Conservation (phyloP, 495 filamentous ascomycete species). For the Trichoderma virens region DNA sequence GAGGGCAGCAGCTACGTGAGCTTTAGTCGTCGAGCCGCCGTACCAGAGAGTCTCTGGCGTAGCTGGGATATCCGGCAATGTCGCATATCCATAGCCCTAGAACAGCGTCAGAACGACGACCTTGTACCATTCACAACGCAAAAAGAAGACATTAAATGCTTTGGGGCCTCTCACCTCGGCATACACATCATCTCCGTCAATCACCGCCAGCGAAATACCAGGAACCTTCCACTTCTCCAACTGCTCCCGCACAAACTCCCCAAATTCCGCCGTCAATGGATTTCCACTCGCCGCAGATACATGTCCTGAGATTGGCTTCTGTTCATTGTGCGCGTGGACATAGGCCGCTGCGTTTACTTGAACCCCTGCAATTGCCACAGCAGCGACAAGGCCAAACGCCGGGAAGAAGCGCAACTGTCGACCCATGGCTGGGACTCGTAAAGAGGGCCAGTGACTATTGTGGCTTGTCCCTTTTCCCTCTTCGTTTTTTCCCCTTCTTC, state of each 20-base stretch:
- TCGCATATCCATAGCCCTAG: slow-evolving; percentile 48
- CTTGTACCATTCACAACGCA: too few relatives aligned
- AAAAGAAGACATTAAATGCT: too few relatives aligned
- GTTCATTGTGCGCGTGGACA: not conserved
- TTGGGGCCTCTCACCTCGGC: slow-evolving; percentile 29
- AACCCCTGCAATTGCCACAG: not conserved
- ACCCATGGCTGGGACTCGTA: not conserved
- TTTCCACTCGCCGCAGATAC: not conserved
- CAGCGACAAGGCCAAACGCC: not conserved
- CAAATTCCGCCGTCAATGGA: slow-evolving; percentile 31
- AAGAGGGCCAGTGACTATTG: too few relatives aligned
- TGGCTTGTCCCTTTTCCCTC: too few relatives aligned
- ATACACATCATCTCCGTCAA: slow-evolving; percentile 36
- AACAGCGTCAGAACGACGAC: too few relatives aligned
- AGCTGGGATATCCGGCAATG: slow-evolving; percentile 30
- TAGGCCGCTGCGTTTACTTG: not conserved
- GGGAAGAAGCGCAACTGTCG: not conserved
- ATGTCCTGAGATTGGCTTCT: not conserved
- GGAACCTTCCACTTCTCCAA: slow-evolving; percentile 44
- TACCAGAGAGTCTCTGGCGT: slow-evolving; percentile 35
- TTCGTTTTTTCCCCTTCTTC: too few relatives aligned
- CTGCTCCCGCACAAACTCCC: slow-evolving; percentile 24
- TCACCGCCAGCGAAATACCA: slow-evolving; percentile 41
- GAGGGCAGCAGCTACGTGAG: slow-evolving; percentile 44
- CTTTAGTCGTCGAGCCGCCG: slow-evolving; percentile 47